A percentile compares a stretch with the other conserved stretches of the same genome.
These are phyloP conservation scores for Canavalia gladiata DNA, from an alignment of 306 rosid genomes.

Conservation along the genomic window DNA sequence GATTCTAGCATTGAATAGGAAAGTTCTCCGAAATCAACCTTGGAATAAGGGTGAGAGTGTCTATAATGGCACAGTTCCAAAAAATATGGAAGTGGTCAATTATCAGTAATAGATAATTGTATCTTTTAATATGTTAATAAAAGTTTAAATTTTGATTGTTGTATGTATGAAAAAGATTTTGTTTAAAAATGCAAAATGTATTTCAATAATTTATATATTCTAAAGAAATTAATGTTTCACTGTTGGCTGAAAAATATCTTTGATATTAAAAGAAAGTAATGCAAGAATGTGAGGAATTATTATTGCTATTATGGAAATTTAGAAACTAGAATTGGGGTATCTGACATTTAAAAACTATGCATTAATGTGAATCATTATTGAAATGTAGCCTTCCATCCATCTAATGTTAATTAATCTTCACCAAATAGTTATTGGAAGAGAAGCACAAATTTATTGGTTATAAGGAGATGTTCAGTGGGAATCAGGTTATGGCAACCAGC, in stretches of 20 bases:
- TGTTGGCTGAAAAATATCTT: no score
- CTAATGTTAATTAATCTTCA: conserved; percentile 40
- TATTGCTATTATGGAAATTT: not conserved
- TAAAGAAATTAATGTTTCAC: no score
- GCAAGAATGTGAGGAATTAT: not conserved
- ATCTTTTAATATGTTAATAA: no score
- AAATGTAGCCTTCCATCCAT: conserved; percentile 18
- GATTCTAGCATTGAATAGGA: conserved; percentile 28
- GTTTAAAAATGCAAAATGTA: no score
- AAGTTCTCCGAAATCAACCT: conserved; percentile 30
- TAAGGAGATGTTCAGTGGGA: conserved; percentile 48
- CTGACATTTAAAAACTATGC: not conserved
- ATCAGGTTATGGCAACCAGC: conserved; percentile 56
- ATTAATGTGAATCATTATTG: conserved; percentile 5
- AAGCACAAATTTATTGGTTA: conserved; percentile 25
- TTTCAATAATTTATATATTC: no score
- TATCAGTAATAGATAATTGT: not conserved
- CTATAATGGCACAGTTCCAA: conserved; percentile 1
- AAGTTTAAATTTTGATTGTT: no score
- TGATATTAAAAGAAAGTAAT: not conserved
- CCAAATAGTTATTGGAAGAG: conserved; percentile 31
- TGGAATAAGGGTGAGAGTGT: conserved; percentile 36
- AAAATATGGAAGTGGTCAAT: conserved; percentile 26
- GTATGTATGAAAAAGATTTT: no score
- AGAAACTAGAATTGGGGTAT: conserved; percentile 1